Base-by-base conservation (phyloP, 139 green algal species). In the Bryopsis sp. region DNA sequence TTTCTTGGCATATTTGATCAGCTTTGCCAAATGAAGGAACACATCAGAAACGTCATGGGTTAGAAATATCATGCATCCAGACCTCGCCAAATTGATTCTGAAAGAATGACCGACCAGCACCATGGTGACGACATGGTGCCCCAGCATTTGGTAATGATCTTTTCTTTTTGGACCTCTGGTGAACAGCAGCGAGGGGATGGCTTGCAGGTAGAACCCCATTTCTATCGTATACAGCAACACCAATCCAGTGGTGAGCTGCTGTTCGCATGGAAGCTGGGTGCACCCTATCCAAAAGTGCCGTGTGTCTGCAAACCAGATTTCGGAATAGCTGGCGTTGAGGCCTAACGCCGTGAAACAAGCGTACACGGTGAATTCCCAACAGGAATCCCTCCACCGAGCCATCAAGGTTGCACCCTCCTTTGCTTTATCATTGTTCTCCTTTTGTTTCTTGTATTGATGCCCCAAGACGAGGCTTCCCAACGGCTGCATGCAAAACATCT, bases 1-100 rank as follows among this genome's bases (percentile, higher is more conserved):
- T 1, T 69, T 33, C 24, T 84, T 58, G 7, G 77, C 74, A 60
- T 93, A 93, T n/a, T 76, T 73, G 2, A 70, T 68, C 58, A 95
- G 83, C 79, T 95, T 95, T n/a, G 88, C 88, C 1, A 68, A 46
- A 69, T 96, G 89, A 59, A 96, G 69, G 70, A 92, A 93, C 32
- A 95, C 88, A 78, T 96, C 90, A n/a, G 84, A 92, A 31, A 87
- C 70, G 71, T 96, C 89, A 59, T 96, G 89, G 22, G 88, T 71
- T 48, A 94, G 68, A 70, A 95, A 87, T 34, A 95, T 76, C 64
- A 93, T 85, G 0, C 86, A 73, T 26, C 89, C 89, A 24, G 89
- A 74, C 31, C 83, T 82, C 1, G 81, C 89, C 57, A 93, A 85
- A 78, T 87, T 89, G n/a, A 77, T 67, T 7, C 72, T 67, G 50